phyloP scores from a whole-genome alignment of 2,329 filamentous ascomycete genomes.

The Kalaharituber pfeilii region DNA sequence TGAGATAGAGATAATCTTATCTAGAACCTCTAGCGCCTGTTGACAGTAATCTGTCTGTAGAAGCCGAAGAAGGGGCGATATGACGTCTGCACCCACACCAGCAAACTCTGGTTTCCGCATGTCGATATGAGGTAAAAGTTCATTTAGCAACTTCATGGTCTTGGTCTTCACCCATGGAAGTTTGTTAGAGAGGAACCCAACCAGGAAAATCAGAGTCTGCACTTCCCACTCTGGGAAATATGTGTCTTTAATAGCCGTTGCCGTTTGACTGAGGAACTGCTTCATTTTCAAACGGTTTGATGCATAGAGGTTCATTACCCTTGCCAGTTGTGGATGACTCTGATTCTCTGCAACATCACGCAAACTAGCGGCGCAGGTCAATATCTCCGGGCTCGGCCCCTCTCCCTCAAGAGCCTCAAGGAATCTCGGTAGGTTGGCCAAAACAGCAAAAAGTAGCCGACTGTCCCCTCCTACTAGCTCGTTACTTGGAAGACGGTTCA shows the following conservation, averaged over 20 bases:
- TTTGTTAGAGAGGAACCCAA: conserved; percentile 79
- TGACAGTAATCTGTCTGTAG: conserved; percentile 88
- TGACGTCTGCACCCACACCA: conserved; percentile 79
- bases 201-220: conserved; percentile 69
- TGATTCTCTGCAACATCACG: conserved; percentile 56
- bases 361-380: conserved; percentile 51
- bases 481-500: conserved; percentile 64
- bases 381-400: conserved; percentile 37
- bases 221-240: conserved; percentile 76
- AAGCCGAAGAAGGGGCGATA: conserved; percentile 75
- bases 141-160: conserved; percentile 75
- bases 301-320: conserved; percentile 53
- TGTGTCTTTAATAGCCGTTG: conserved; percentile 54
- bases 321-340: conserved; percentile 47
- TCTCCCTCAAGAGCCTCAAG: conserved; percentile 58
- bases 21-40: conserved; percentile 76
- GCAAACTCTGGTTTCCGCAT: conserved; percentile 84
- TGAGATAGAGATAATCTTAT: conserved; percentile 89
- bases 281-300: conserved; percentile 40
- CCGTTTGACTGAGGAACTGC: conserved; percentile 59
- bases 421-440: conserved; percentile 83
- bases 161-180: conserved; percentile 80
- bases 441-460: conserved; percentile 64
- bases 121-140: conserved; percentile 74
- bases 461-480: conserved; percentile 65